Evolutionary conservation across 2,329 filamentous ascomycete genomes (phyloP).

Genomic region (Phaeophleospora eucalypticola): DNA sequence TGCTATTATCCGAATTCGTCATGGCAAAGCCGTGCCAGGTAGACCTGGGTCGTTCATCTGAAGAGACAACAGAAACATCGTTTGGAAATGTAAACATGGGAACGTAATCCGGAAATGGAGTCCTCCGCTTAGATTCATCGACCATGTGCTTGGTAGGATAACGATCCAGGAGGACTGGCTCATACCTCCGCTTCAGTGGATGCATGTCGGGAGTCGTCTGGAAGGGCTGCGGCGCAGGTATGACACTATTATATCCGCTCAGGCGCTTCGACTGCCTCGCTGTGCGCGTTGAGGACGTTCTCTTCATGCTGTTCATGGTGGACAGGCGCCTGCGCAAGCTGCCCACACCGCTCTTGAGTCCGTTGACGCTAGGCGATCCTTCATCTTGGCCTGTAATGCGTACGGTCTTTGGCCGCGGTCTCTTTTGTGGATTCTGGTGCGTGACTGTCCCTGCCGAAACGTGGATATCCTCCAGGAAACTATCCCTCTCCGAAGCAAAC

Average conservation of each 20-base stretch:
- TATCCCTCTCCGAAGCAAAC: constrained; percentile 91
- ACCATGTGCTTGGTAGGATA: constrained; percentile 81
- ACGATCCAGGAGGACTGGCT: constrained; percentile 90
- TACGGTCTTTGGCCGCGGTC: constrained; percentile 72
- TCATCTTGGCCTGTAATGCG: constrained; percentile 71
- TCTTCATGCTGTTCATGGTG: constrained; percentile 92
- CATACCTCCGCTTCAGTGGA: constrained; percentile 86
- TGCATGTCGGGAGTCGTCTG: constrained; percentile 91
- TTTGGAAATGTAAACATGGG: constrained; percentile 99
- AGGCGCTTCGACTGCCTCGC: constrained; percentile 79
- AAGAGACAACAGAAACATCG: constrained; percentile 93
- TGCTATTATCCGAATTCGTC: constrained; percentile 88
- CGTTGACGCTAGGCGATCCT: constrained; percentile 28
- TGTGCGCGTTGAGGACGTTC: constrained; percentile 67
- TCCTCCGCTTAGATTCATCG: constrained; percentile 75
- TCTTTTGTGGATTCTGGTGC: constrained; percentile 36
- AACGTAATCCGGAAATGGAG: constrained; percentile 91
- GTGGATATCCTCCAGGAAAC: constrained; percentile 85
- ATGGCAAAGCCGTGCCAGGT: constrained; percentile 99
- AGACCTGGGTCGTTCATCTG: constrained; percentile 87
- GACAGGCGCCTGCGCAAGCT: constrained; percentile 91
- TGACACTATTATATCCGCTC: constrained; percentile 98
- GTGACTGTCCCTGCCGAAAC: constrained; percentile 77
- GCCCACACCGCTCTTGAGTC: constrained; percentile 62
- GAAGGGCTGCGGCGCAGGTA: constrained; percentile 86